Percentiles rank a stretch among this genome's conserved stretches.
phyloP scores from a whole-genome alignment of 441 rosid species.

The Codiaeum variegatum region DNA sequence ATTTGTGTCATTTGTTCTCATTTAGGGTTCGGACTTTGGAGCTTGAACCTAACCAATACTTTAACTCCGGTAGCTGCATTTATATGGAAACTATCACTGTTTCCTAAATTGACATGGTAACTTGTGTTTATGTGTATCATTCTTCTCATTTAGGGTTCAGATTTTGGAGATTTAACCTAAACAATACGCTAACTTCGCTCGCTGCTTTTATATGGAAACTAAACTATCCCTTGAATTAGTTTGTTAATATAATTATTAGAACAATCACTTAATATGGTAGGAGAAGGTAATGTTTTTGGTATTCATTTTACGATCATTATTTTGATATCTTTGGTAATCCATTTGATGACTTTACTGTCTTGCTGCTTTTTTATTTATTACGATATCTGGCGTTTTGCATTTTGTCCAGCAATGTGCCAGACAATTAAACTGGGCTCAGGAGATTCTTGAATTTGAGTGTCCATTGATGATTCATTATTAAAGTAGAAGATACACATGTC shows the following conservation, averaged over 20 bases:
- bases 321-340: conserved; percentile 1
- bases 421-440: neutral
- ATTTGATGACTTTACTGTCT: neutral
- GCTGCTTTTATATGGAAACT: neutral
- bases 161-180: neutral
- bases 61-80: neutral
- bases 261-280: neutral
- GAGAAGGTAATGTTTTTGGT: neutral
- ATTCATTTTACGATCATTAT: neutral
- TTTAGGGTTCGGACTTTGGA: neutral
- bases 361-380: neutral
- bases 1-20: neutral
- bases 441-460: neutral
- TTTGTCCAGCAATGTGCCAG: neutral
- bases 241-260: neutral
- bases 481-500: neutral
- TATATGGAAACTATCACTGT: conserved; percentile 4
- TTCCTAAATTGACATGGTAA: neutral
- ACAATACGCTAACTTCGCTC: neutral
- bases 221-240: neutral
- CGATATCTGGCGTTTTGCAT: neutral
- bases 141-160: neutral
- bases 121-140: neutral
- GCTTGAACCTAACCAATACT: neutral
- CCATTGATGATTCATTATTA: neutral